Percentiles rank a stretch among this genome's conserved stretches.
These are phyloP conservation scores for Mycena crocata DNA, from an alignment of 768 basidiomycete species.

Conservation along the genomic window DNA sequence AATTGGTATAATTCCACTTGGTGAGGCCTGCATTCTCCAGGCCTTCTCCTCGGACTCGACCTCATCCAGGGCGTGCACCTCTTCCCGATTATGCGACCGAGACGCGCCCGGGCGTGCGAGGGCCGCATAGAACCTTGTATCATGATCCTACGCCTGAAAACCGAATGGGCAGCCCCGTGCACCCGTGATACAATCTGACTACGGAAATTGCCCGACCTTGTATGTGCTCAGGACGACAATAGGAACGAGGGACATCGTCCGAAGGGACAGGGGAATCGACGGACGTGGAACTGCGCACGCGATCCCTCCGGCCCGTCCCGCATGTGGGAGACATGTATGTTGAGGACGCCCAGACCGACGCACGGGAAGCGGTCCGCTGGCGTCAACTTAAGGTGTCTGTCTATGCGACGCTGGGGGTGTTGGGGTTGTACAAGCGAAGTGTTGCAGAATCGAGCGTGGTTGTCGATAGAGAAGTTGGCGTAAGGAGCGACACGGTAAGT, in stretches of 20 bases:
- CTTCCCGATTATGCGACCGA: not conserved
- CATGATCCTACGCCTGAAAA: not conserved
- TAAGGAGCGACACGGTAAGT: no score
- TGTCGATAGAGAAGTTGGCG: no score
- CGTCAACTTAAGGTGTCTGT: no score
- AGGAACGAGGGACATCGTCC: slow-evolving; percentile 8
- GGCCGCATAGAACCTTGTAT: not conserved
- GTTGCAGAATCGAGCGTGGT: no score
- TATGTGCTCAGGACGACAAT: not conserved
- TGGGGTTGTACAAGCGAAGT: no score
- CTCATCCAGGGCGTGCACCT: slow-evolving; percentile 4
- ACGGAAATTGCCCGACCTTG: not conserved
- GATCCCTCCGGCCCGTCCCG: slow-evolving; percentile 12
- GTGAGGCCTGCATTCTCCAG: not conserved
- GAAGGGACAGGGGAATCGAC: not conserved
- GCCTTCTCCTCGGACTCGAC: slow-evolving; percentile 13
- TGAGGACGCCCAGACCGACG: not conserved
- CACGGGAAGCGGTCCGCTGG: slow-evolving; percentile 1
- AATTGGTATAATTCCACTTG: not conserved
- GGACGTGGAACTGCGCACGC: not conserved
- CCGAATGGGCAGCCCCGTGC: not conserved
- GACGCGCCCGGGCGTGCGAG: not conserved
- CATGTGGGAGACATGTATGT: slow-evolving; percentile 7
- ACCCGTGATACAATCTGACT: not conserved
- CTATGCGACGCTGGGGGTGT: no score